Evolutionary conservation across 2,329 filamentous ascomycete genomes (phyloP), one percentile per base, ranked within the genome.

Genomic region (Ceratocystis huliohia): DNA sequence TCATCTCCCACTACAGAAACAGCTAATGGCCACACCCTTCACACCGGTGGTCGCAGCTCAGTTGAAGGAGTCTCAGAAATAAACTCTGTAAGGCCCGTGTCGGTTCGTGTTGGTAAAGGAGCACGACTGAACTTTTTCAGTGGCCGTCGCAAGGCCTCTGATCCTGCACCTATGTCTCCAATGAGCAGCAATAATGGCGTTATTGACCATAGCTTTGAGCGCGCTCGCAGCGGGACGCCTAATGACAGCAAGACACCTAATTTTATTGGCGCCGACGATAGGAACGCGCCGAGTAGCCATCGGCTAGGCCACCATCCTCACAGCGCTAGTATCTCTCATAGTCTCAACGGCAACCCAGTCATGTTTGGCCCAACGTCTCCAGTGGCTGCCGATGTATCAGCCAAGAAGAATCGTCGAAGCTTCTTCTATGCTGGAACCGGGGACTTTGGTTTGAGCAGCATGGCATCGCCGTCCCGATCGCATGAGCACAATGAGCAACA

Each of bases 111-210:
- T 41, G 74, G 78, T 6, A 80, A 80, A 20, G 81, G 81, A 17
- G 78, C 81, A 1, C 77, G 83, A 2, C 76, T 85, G 13, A 85
- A 82, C 72, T 84, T 85, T 73, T 74, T 85, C 1, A 80, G 81
- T 1, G 80, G 81, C 10, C 78, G 79, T 68, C 81, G 78, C 72
- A 82, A 81, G 70, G 30, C 64, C 8, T 64, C 64, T n/a, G 66
- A 68, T 33, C 48, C 61, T 30, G 30, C 53, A 30, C 65, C 61
- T 10, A 17, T 62, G 50, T 50, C 61, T 33, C 20, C 64, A 17
- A 64, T 61, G 17, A 61, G 46, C n/a, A 22, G 15, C 56, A 64
- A 25, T 15, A 61, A 41, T 15, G 63, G 62, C 13, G 67, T 44
- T 3, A n/a, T 66, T 5, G 64, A 50, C 17, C 67, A 66, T 28